These are phyloP conservation scores for Colletotrichum truncatum DNA, from an alignment of 2,329 filamentous ascomycete species.

Conservation along the genomic window DNA sequence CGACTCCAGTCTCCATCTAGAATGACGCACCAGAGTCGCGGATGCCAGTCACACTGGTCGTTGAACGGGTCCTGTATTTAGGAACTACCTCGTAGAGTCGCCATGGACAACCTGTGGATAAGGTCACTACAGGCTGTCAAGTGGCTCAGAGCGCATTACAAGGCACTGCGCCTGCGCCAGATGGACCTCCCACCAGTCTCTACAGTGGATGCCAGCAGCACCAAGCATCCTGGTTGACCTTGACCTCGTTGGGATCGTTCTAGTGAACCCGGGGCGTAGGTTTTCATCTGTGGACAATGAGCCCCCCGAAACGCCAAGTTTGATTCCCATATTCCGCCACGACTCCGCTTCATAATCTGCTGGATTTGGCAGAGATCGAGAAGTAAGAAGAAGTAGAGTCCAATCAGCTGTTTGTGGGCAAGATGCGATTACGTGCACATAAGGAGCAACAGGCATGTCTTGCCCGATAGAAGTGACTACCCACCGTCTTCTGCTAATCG, in stretches of 20 bases:
- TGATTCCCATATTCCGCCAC: constrained; percentile 9
- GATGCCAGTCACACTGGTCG: constrained; percentile 1
- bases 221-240: background rate
- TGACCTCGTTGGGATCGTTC: background rate
- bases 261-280: constrained; percentile 15
- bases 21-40: no score
- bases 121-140: constrained; percentile 5
- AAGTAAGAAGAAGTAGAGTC: background rate
- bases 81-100: background rate
- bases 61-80: background rate
- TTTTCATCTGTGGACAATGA: constrained; percentile 9
- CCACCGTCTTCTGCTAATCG: background rate
- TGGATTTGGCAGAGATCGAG: constrained; percentile 3
- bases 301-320: constrained; percentile 11
- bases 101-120: background rate
- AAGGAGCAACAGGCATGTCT: background rate
- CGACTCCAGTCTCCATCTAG: background rate
- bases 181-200: background rate
- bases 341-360: constrained; percentile 2
- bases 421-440: constrained; percentile 2
- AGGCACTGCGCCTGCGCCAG: background rate
- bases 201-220: background rate
- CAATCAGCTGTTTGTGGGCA: background rate
- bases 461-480: background rate
- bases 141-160: background rate